Evolutionary conservation across 2,329 filamentous ascomycete species (phyloP), one percentile per base, ranked within the genome.

Genomic region (Aspergillus glaucus): DNA sequence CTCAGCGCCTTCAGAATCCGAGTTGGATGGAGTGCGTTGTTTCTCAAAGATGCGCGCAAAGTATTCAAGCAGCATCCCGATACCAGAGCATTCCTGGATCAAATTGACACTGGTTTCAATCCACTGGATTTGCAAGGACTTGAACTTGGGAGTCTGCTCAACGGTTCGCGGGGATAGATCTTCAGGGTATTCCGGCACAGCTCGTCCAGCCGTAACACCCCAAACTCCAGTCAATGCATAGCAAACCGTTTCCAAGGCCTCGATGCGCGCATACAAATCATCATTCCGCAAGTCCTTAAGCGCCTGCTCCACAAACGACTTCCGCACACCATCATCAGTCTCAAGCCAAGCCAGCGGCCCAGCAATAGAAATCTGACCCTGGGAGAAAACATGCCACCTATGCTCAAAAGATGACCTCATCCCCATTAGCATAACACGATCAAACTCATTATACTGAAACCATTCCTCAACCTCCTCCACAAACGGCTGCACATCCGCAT

Each of bases 391-490:
- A 58, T 79, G 71, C 88, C 88, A 95, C 62, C 85, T 80, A 64
- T 82, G 80, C 55, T 90, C 81, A 62, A 95, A 97, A 2, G 85
- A 83, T 34, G 82, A 77, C 62, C 88, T 87, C 17, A 87, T 85
- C 46, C 84, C 81, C 46, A 87, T 79, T 44, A 96, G 75, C 61
- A 91, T 85, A 43, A 85, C 79, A 71, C 88, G 87, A 65, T 97
- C 91, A 69, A 87, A 87, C 53, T 89, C 84, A 59, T 87, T 86
- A 70, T 97, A 96, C 46, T 86, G 84, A 69, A 98, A 98, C 93
- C 93, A 98, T 72, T 98, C 93, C 65, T 97, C 89, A 43, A 98
- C 78, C 74, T 98, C 93, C 55, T 93, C 88, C 15, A 87, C 82
- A 59, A 95, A 85, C 0, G 82, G 75, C 19, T 85, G 84, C 48